These are phyloP conservation scores for Trichoderma lentiforme DNA, from an alignment of 2,329 filamentous ascomycete genomes.

Conservation along the genomic window DNA sequence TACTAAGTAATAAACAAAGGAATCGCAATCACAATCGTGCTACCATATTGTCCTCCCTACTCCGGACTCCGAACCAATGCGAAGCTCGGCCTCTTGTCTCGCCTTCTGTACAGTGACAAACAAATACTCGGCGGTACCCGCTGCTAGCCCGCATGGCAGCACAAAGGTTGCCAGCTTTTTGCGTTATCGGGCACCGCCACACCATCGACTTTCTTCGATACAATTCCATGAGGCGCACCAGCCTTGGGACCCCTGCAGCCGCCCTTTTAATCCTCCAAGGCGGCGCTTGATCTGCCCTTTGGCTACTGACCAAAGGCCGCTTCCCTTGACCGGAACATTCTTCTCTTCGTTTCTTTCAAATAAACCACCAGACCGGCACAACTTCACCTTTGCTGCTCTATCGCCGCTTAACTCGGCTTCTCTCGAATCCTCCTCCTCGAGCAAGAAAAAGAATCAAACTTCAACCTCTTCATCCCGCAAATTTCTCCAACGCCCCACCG, in stretches of 20 bases:
- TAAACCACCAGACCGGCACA: neutral
- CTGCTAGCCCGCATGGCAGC: neutral
- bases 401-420: neutral
- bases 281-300: conserved; percentile 16
- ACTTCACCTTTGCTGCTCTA: neutral
- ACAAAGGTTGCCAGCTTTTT: conserved; percentile 2
- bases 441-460: neutral
- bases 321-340: conserved; percentile 12
- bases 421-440: neutral
- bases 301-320: conserved; percentile 8
- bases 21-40: neutral
- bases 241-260: conserved; percentile 32
- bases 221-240: conserved; percentile 42
- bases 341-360: neutral
- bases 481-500: conserved; percentile 12
- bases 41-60: neutral
- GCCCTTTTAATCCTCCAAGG: conserved; percentile 28
- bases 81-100: neutral
- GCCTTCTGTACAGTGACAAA: neutral
- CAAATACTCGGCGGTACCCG: conserved; percentile 10
- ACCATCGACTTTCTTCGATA: conserved; percentile 42
- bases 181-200: conserved; percentile 34
- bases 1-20: neutral
- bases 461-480: neutral
- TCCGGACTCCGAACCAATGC: neutral